Percentiles rank a stretch among this genome's conserved stretches.
These are phyloP conservation scores for Sporothrix pallida DNA, from an alignment of 2,329 filamentous ascomycete genomes.

Conservation along the genomic window DNA sequence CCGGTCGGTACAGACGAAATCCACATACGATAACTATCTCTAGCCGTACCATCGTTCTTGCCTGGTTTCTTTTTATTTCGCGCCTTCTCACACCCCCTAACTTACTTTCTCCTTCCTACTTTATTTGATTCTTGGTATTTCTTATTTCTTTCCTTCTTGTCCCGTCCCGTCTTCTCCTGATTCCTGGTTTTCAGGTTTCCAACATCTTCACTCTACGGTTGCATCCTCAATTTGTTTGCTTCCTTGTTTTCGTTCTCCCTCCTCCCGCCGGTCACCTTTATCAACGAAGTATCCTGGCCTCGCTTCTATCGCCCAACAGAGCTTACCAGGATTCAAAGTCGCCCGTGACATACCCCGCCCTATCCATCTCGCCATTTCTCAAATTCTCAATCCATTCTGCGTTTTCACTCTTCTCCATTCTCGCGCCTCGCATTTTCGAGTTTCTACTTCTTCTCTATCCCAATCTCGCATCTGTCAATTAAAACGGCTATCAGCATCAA, in stretches of 20 bases:
- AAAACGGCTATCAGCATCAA: too few species aligned
- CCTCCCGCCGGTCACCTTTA: background rate
- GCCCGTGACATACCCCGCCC: slow-evolving; percentile 2
- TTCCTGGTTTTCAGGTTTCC: background rate
- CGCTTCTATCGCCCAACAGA: background rate
- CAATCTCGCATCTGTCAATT: too few species aligned
- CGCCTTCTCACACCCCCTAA: background rate
- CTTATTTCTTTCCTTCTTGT: background rate
- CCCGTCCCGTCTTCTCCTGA: background rate
- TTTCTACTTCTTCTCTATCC: background rate
- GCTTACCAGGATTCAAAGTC: slow-evolving; percentile 8
- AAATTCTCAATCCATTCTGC: background rate
- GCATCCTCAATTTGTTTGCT: background rate
- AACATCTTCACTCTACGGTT: background rate
- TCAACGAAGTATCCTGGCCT: background rate
- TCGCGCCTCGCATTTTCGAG: background rate
- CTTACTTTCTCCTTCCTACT: background rate
- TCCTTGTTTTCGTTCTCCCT: slow-evolving; percentile 12
- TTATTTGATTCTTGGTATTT: background rate
- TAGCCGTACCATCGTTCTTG: slow-evolving; percentile 3
- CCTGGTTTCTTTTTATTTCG: background rate
- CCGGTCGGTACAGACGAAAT: too few species aligned
- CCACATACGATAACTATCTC: background rate
- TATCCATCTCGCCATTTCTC: slow-evolving; percentile 2
- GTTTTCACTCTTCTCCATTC: background rate